Evolutionary conservation across 2,329 filamentous ascomycete genomes (phyloP).

Genomic region (Ustilaginoidea virens): DNA sequence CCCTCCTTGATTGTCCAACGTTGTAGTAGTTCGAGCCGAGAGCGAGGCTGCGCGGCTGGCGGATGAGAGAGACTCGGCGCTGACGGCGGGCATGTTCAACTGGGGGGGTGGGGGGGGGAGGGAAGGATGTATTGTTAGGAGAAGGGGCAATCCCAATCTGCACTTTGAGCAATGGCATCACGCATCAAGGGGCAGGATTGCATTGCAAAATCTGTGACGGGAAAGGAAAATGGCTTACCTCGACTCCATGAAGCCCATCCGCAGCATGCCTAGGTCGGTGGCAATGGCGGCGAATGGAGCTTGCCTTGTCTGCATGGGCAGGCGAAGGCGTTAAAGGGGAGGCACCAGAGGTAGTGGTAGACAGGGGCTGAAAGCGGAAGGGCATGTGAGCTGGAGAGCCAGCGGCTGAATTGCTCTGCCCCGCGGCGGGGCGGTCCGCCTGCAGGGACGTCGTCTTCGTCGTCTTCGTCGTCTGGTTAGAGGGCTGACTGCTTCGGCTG

Average conservation of each 20-base stretch:
- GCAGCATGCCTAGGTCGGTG: conserved; percentile 3
- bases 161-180: too few species aligned
- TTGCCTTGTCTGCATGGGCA: conserved; percentile 1
- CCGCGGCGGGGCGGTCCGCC: conserved; percentile 13
- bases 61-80: conserved; percentile 31
- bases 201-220: too few species aligned
- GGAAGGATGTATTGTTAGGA: not conserved
- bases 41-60: conserved; percentile 26
- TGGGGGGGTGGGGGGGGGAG: conserved; percentile 14
- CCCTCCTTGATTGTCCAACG: conserved; percentile 29
- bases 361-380: conserved; percentile 1
- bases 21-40: conserved; percentile 30
- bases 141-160: too few species aligned
- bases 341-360: not conserved
- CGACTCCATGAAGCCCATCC: conserved; percentile 5
- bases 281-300: conserved; percentile 1
- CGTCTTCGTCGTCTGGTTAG: too few species aligned
- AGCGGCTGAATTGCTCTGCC: conserved; percentile 7
- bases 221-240: conserved; percentile 4
- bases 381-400: not conserved
- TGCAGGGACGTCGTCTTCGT: conserved; percentile 10
- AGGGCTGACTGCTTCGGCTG: conserved; percentile 11
- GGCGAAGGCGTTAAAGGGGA: conserved; percentile 1
- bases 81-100: conserved; percentile 20
- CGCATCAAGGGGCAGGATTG: too few species aligned